These are phyloP conservation scores for Agroathelia rolfsii DNA, from an alignment of 1,284 basidiomycete species.

Conservation along the genomic window DNA sequence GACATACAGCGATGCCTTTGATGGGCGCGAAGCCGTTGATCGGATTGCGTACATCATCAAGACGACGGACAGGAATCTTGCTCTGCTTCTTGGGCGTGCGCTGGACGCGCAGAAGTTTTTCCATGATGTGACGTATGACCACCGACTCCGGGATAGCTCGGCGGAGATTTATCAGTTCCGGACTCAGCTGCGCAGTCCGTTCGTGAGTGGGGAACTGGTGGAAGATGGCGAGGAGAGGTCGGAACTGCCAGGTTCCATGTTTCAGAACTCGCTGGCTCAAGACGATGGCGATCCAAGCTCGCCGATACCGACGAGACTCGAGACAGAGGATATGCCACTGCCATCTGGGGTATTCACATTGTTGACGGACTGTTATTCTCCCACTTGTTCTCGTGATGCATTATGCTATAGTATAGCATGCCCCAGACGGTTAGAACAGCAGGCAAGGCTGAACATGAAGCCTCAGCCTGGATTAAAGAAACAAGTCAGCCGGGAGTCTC, in stretches of 20 bases:
- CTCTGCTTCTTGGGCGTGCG: constrained; percentile 86
- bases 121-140: constrained; percentile 98
- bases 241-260: constrained; percentile 30
- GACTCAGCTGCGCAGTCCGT: constrained; percentile 64
- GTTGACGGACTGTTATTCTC: constrained; percentile 95
- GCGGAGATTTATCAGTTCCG: constrained; percentile 92
- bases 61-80: constrained; percentile 94
- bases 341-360: constrained; percentile 96
- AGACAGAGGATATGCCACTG: constrained; percentile 60
- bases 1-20: constrained; percentile 93
- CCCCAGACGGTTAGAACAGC: constrained; percentile 89
- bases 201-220: constrained; percentile 64
- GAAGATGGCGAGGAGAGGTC: constrained; percentile 23
- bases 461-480: constrained; percentile 81
- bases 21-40: constrained; percentile 94
- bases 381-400: constrained; percentile 88
- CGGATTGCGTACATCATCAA: constrained; percentile 97
- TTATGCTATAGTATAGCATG: constrained; percentile 97
- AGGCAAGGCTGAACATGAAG: constrained; percentile 87
- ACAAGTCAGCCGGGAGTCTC: constrained; percentile 73
- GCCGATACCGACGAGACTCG: constrained; percentile 33
- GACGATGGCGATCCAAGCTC: constrained; percentile 30
- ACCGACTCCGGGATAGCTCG: constrained; percentile 83
- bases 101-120: constrained; percentile 99
- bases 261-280: constrained; percentile 27